Evolutionary conservation across 2,329 filamentous ascomycete genomes (phyloP), one percentile per base, ranked within the genome.

Genomic region (Akanthomyces dipterigenus): DNA sequence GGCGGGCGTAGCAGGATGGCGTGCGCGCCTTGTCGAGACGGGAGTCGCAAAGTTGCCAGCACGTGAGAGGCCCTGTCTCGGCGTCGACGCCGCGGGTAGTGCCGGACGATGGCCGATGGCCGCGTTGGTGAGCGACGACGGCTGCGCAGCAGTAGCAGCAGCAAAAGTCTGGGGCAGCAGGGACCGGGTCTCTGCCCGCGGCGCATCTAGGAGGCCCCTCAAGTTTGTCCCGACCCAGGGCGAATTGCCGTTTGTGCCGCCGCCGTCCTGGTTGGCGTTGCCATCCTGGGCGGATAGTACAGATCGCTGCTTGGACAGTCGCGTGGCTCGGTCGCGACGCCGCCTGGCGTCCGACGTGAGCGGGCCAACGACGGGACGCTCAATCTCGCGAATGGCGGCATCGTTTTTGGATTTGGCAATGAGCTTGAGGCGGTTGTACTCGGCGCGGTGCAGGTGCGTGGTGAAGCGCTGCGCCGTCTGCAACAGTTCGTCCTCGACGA

Each of bases 401-500:
- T 80, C 80, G 64, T 86, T 86, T 55, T 81, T 79, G 11, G 76
- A 70, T 64, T 77, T 82, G 3, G 85, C 83, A 40, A 78, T 75
- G 38, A 77, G 75, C 71, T 88, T 88, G 49, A 90, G 80, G 4
- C 87, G 82, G 62, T 85, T 79, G 70, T 93, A 93, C 71, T 92
- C 89, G 18, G 86, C 88, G n/a, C 86, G 83, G 70, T 93, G 89
- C 1, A 93, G 80, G 71, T 92, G 89, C 5, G 82, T 81, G 0
- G 90, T 93, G 72, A 90, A 93, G 3, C 78, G 76, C 57, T 85
- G 82, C 0, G 90, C 90, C 0, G 86, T 83, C 18, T 81, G 76
- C 22, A 88, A 75, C 64, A 95, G 85, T 66, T 93, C 90, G 67
- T 95, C 90, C 72, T 93, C 90, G 0, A 95, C 90, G 88, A 93